phyloP scores from a whole-genome alignment of 2,329 filamentous ascomycete species.

The Cryoendolithus antarcticus region DNA sequence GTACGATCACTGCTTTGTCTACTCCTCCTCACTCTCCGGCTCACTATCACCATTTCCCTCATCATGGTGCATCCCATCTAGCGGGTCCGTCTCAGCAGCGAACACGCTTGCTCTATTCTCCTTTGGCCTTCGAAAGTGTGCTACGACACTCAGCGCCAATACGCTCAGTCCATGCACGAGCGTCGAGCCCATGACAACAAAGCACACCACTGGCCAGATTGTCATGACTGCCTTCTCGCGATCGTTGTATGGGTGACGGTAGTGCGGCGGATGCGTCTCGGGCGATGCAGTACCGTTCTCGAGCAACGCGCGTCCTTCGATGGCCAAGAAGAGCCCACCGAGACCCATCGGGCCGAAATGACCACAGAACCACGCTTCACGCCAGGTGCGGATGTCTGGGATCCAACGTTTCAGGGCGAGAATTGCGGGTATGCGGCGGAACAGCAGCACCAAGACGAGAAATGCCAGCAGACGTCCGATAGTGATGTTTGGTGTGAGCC shows the following conservation, averaged over 20 bases:
- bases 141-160: slow-evolving; percentile 35
- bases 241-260: slow-evolving; percentile 21
- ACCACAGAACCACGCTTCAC: slow-evolving; percentile 43
- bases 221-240: slow-evolving; percentile 30
- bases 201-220: slow-evolving; percentile 44
- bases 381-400: slow-evolving; percentile 36
- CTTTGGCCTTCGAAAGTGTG: slow-evolving; percentile 35
- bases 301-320: slow-evolving; percentile 41
- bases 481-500: slow-evolving; percentile 29
- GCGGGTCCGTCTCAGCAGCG: slow-evolving; percentile 37
- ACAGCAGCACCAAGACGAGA: slow-evolving; percentile 37
- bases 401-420: slow-evolving; percentile 35
- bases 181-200: slow-evolving; percentile 41
- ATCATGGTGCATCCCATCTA: slow-evolving; percentile 40
- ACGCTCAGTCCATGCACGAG: slow-evolving; percentile 44
- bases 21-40: slow-evolving; percentile 4
- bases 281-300: slow-evolving; percentile 37
- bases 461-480: slow-evolving; percentile 32
- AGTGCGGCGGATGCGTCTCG: slow-evolving; percentile 30
- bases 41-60: slow-evolving; percentile 15
- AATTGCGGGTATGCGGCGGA: slow-evolving; percentile 42
- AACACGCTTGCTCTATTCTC: slow-evolving; percentile 38
- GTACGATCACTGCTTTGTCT: too few relatives aligned
- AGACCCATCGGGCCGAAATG: slow-evolving; percentile 49
- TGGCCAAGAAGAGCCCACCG: slow-evolving; percentile 43